phyloP scores from a whole-genome alignment of 139 green algal species.

The Tetradesmus obliquus region DNA sequence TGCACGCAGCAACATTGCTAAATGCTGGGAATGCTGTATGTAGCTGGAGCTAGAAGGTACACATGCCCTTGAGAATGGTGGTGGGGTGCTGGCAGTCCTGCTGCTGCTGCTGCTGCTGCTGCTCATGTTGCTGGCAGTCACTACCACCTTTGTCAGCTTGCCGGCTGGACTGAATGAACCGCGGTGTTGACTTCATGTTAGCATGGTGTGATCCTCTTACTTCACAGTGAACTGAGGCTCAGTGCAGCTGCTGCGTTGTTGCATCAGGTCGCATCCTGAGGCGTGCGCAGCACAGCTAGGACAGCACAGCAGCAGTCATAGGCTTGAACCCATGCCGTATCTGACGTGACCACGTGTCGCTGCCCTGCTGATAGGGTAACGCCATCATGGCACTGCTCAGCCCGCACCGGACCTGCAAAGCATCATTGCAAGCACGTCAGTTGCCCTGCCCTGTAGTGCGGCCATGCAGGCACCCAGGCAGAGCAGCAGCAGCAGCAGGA shows the following conservation, averaged over 20 bases:
- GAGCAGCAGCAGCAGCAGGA: not conserved
- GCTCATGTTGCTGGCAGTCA: not conserved
- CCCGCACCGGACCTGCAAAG: not conserved
- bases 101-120: not conserved
- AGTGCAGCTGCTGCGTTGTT: not conserved
- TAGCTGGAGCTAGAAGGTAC: not conserved
- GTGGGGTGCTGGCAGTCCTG: not conserved
- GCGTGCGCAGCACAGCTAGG: not conserved
- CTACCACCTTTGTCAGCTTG: not conserved
- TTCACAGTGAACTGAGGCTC: not conserved
- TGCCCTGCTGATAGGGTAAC: not conserved
- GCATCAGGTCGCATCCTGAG: not conserved
- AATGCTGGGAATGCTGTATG: not conserved
- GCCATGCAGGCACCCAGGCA: not conserved
- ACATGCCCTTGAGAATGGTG: not conserved
- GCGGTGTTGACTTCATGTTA: too few relatives aligned
- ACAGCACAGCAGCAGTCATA: not conserved
- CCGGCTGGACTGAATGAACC: not conserved
- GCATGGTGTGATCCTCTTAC: too few relatives aligned
- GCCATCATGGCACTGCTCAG: not conserved
- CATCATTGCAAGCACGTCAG: not conserved
- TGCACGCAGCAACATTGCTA: too few relatives aligned
- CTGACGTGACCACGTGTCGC: too few relatives aligned
- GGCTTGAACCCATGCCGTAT: not conserved
- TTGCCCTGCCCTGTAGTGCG: too few relatives aligned